A percentile compares a stretch with the other conserved stretches of the same genome.
phyloP scores from a whole-genome alignment of 495 filamentous ascomycete genomes.

The Penicillium angulare region DNA sequence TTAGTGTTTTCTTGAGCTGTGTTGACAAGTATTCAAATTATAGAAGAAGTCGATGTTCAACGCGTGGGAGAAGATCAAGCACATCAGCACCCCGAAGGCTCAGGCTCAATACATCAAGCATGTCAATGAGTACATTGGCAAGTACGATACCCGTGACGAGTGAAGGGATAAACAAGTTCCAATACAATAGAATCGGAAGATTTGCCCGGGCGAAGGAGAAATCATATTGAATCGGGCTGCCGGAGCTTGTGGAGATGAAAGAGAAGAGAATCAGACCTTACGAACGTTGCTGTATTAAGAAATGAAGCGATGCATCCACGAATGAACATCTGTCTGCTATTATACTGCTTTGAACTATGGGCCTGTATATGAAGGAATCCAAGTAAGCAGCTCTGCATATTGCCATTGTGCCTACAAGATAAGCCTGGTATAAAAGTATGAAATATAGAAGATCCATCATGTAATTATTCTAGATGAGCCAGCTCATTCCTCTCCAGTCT shows the following conservation, averaged over 20 bases:
- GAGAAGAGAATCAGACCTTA: conserved; percentile 4
- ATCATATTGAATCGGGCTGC: background rate
- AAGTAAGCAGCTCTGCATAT: background rate
- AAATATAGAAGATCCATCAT: background rate
- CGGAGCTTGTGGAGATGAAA: background rate
- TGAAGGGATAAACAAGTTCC: conserved; percentile 1
- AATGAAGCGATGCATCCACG: conserved; percentile 19
- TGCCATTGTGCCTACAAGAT: too few relatives aligned
- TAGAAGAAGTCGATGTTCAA: conserved; percentile 78
- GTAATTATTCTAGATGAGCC: conserved; percentile 26
- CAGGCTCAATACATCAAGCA: conserved; percentile 73
- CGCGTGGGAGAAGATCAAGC: conserved; percentile 67
- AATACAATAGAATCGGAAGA: background rate
- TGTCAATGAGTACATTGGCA: conserved; percentile 66
- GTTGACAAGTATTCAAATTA: background rate
- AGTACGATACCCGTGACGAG: conserved; percentile 50
- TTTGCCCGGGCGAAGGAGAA: background rate
- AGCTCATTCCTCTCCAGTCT: conserved; percentile 68
- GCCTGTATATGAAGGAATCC: background rate
- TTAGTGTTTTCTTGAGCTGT: background rate
- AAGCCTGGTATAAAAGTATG: too few relatives aligned
- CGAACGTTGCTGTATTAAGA: conserved; percentile 4
- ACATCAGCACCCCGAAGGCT: conserved; percentile 57
- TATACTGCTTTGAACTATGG: background rate
- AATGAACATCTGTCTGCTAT: background rate